phyloP scores from a whole-genome alignment of 1,284 basidiomycete genomes.

The Naganishia liquefaciens region DNA sequence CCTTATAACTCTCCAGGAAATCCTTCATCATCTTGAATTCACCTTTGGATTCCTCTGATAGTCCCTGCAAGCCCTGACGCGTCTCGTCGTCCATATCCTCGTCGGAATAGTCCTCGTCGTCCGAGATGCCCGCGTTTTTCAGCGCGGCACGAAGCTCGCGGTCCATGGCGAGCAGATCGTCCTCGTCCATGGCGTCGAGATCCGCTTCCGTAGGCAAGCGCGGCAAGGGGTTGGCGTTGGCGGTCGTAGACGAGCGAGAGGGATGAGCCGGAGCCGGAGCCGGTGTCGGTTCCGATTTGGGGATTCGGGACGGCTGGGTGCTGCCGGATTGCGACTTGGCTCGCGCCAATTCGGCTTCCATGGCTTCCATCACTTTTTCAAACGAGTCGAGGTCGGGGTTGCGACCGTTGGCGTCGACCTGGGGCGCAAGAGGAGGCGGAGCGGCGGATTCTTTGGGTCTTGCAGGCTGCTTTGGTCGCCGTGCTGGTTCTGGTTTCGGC shows the following conservation, averaged over 20 bases:
- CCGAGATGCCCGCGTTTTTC: constrained; percentile 56
- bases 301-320: not conserved
- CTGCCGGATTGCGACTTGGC: constrained; percentile 28
- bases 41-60: constrained; percentile 56
- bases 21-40: constrained; percentile 92
- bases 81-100: constrained; percentile 57
- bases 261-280: not conserved
- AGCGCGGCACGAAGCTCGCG: constrained; percentile 72
- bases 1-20: constrained; percentile 90
- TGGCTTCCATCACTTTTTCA: constrained; percentile 89
- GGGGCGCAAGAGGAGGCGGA: not conserved
- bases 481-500: not conserved
- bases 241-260: constrained; percentile 16
- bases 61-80: constrained; percentile 53
- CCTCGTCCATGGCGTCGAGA: constrained; percentile 59
- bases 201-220: constrained; percentile 48
- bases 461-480: not conserved
- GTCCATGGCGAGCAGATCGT: constrained; percentile 78
- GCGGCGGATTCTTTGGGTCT: not conserved
- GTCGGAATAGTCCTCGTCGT: constrained; percentile 50
- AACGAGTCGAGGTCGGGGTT: constrained; percentile 81
- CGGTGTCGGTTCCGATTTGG: constrained; percentile 20
- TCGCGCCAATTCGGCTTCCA: constrained; percentile 75
- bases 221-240: constrained; percentile 39
- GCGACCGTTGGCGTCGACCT: constrained; percentile 22